Evolutionary conservation across 2,329 filamentous ascomycete genomes (phyloP), one percentile per base, ranked within the genome.

Genomic region (Paraphaeosphaeria minitans): DNA sequence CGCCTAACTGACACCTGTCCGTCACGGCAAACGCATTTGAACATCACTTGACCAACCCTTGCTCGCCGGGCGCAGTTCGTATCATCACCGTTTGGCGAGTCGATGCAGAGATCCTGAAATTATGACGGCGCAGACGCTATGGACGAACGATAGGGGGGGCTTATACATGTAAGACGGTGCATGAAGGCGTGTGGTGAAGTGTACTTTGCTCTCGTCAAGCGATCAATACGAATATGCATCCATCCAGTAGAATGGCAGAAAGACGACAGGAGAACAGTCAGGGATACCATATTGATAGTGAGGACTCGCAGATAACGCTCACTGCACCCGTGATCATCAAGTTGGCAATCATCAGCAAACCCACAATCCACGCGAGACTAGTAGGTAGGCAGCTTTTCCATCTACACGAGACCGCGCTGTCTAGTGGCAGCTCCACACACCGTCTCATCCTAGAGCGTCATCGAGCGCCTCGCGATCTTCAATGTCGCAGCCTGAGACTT

Each of bases 401-500:
- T 22, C 41, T 12, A 22, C 22, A 27, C 22, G 29, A 21, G 33
- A n/a, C 19, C 46, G 46, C 19, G 14, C 50, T 29, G 7, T 43
- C 50, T 24, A 14, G 29, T 31, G 8, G 29, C 29, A 31, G n/a
- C 14, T 31, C 50, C 22, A 27, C 50, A 19, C 29, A 16, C 10
- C 29, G 49, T n/a, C 22, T 55, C 45, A 47, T 6, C 53, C 53
- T 21, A 49, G 22, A 4, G 19, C 37, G 16, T 55, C 45, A 24
- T 49, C 29, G 16, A 27, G 42, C 13, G 48, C 53, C 14, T 16
- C 53, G 24, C 7, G 33, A 9, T 53, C 39, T 24, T 41, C 21
- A 16, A 14, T 10, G 7, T 46, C 53, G 27, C 62, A 49, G n/a
- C 41, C 53, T 43, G 64, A 67, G 45, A 53, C 67, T 9, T 58